Percentiles rank a stretch among this genome's conserved stretches.
Evolutionary conservation across 75 land plant genomes (phyloP).

Genomic region (Ceratopteris richardii): DNA sequence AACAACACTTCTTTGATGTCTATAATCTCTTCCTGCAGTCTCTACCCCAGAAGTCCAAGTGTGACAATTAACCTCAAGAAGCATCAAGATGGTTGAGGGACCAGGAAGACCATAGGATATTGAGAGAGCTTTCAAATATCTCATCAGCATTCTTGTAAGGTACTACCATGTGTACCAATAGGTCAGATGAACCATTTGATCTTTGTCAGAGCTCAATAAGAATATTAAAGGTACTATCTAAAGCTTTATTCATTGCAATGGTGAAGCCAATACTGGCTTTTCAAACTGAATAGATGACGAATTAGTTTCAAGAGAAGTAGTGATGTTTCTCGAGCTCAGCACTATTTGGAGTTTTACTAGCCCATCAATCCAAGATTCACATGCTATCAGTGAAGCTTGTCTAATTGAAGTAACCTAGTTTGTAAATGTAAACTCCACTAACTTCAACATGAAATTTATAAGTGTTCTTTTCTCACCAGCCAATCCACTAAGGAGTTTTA

Average conservation of each 20-base stretch:
- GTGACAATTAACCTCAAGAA: background rate
- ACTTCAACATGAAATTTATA: slow-evolving; percentile 55
- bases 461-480: slow-evolving; percentile 24
- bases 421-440: slow-evolving; percentile 41
- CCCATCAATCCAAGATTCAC: slow-evolving; percentile 53
- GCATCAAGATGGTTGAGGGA: background rate
- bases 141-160: slow-evolving; percentile 4
- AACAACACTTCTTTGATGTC: background rate
- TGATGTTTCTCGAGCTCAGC: slow-evolving; percentile 5
- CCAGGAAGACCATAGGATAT: background rate
- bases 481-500: slow-evolving; percentile 36
- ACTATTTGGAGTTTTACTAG: slow-evolving; percentile 11
- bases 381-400: slow-evolving; percentile 42
- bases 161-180: slow-evolving; percentile 49
- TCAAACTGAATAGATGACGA: background rate
- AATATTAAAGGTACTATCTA: slow-evolving; percentile 46
- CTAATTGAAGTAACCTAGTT: slow-evolving; percentile 20
- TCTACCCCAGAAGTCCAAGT: slow-evolving; percentile 4
- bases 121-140: background rate
- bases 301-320: background rate
- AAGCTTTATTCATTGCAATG: slow-evolving; percentile 39
- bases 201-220: slow-evolving; percentile 42
- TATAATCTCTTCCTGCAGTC: background rate
- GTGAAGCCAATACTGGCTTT: slow-evolving; percentile 3
- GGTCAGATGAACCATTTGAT: slow-evolving; percentile 27